Conservation (phyloP, 164 flowering plant species). For the Vitis labrusca region DNA sequence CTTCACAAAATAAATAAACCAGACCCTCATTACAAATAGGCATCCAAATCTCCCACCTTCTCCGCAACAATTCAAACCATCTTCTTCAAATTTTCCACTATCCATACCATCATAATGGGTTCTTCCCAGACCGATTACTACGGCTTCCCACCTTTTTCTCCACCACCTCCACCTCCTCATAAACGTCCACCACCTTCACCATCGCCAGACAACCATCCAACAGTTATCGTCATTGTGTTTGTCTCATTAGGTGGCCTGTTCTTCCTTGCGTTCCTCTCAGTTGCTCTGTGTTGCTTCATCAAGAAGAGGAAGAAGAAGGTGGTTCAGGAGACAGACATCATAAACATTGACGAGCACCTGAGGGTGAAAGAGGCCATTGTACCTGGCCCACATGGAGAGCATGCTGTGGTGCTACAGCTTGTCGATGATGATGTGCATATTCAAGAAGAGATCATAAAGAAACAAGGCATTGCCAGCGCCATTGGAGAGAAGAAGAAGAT, state of each 20-base stretch:
- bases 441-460: constrained; percentile 45
- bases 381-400: constrained; percentile 55
- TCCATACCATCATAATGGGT: no score
- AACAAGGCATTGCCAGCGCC: neutral
- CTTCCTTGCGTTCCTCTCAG: constrained; percentile 59
- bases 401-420: constrained; percentile 29
- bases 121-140: neutral
- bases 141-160: constrained; percentile 21
- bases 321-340: constrained; percentile 31
- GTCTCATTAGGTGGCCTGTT: constrained; percentile 64
- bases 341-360: constrained; percentile 59
- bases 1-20: no score
- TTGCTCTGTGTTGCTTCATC: constrained; percentile 56
- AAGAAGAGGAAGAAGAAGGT: constrained; percentile 52
- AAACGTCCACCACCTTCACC: constrained; percentile 4
- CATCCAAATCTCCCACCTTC: no score
- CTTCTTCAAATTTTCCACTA: no score
- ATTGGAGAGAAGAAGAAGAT: no score
- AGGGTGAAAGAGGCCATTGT: constrained; percentile 56
- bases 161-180: no score
- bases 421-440: constrained; percentile 49
- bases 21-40: no score
- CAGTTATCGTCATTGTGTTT: constrained; percentile 48
- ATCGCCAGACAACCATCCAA: constrained; percentile 33
- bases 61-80: no score